Conservation (phyloP, 805 yeast genomes). For the Cyberlindnera samutprakarnensis region DNA sequence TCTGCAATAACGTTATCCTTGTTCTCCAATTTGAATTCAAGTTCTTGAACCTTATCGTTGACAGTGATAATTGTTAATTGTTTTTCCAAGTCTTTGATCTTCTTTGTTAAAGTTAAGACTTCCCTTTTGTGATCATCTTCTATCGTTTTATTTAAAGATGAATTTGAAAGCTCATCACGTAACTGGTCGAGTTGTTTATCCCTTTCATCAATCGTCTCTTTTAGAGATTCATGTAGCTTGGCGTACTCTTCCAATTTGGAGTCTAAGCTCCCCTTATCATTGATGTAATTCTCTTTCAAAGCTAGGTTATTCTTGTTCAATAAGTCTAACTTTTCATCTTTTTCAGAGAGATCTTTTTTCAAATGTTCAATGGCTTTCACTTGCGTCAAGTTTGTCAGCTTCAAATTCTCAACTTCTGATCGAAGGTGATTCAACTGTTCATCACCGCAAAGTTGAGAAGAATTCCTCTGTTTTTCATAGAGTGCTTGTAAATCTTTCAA, state of each 20-base stretch:
- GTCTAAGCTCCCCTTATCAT: constrained; percentile 7
- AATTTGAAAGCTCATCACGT: not conserved
- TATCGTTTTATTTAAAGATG: not conserved
- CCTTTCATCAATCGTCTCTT: constrained; percentile 4
- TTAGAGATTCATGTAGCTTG: constrained; percentile 1
- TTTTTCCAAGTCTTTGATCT: constrained; percentile 8
- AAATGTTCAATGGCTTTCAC: constrained; percentile 21
- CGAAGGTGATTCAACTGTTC: constrained; percentile 26
- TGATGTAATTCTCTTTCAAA: constrained; percentile 20
- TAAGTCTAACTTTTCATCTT: constrained; percentile 6
- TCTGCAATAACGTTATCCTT: constrained; percentile 16
- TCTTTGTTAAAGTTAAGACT: constrained; percentile 3
- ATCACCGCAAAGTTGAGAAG: constrained; percentile 21
- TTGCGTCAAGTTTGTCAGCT: constrained; percentile 23
- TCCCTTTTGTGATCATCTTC: constrained; percentile 3
- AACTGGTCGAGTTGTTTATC: constrained; percentile 5
- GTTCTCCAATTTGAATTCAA: constrained; percentile 13
- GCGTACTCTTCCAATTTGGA: constrained; percentile 4
- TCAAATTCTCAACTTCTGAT: constrained; percentile 25
- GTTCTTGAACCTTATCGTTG: constrained; percentile 13
- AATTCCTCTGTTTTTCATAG: constrained; percentile 10
- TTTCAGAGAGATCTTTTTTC: constrained; percentile 15
- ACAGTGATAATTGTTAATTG: constrained; percentile 4
- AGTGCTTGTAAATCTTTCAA: constrained; percentile 13
- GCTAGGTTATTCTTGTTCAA: constrained; percentile 22